Conservation (phyloP, 192 early-diverging fungal species). For the Coemansia sp. region DNA sequence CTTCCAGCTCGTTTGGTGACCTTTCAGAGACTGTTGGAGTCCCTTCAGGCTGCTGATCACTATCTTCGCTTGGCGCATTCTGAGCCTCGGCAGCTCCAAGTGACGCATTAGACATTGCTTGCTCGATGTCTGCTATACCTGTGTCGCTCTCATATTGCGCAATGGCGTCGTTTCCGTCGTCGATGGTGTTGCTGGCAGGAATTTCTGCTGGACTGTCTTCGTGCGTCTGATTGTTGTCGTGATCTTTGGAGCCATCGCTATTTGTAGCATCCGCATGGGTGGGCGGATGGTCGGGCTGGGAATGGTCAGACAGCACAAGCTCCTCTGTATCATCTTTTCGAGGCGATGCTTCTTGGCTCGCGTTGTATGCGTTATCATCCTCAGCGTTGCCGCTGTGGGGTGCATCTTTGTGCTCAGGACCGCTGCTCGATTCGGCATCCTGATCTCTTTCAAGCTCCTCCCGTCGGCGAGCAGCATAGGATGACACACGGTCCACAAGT, state of each 20-base stretch:
- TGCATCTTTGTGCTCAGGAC: background rate
- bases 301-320: background rate
- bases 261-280: background rate
- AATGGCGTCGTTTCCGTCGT: background rate
- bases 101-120: background rate
- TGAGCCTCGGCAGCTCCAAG: background rate
- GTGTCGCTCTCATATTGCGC: background rate
- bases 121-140: background rate
- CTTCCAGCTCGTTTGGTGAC: slow-evolving; percentile 29
- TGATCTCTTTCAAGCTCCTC: slow-evolving; percentile 57
- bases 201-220: background rate
- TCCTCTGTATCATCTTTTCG: slow-evolving; percentile 11
- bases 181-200: background rate
- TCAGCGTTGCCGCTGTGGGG: background rate
- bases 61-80: background rate
- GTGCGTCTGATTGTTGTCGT: background rate
- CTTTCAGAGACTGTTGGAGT: background rate
- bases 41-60: background rate
- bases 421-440: slow-evolving; percentile 18
- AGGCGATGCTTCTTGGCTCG: background rate
- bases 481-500: slow-evolving; percentile 90
- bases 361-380: background rate
- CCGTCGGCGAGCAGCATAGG: slow-evolving; percentile 83
- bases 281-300: background rate
- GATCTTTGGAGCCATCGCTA: background rate